Percentiles rank a stretch among this genome's conserved stretches.
Conservation (phyloP, 2,329 filamentous ascomycete species). For the Hansfordia pulvinata region DNA sequence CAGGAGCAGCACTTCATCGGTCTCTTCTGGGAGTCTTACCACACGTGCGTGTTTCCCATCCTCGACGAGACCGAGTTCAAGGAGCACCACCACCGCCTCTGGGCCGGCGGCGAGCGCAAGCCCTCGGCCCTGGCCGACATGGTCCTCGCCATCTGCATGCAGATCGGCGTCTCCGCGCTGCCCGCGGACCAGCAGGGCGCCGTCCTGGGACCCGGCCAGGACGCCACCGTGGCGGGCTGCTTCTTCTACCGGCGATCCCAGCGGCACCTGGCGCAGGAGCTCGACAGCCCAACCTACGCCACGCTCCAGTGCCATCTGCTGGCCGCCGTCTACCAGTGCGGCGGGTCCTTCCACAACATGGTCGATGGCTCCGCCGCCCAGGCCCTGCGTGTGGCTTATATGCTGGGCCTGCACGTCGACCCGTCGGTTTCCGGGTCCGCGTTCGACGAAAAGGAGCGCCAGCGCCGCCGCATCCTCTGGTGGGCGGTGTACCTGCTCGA, state of each 20-base stretch:
- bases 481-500: conserved; percentile 36
- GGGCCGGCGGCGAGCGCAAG: conserved; percentile 19
- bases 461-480: conserved; percentile 36
- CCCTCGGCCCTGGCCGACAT: conserved; percentile 37
- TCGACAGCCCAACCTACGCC: conserved; percentile 30
- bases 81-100: conserved; percentile 26
- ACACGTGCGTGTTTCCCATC: conserved; percentile 25
- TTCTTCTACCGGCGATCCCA: conserved; percentile 33
- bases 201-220: too few species aligned
- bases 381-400: conserved; percentile 29
- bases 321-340: conserved; percentile 28
- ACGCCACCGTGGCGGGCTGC: conserved; percentile 27
- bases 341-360: conserved; percentile 33
- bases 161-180: conserved; percentile 24
- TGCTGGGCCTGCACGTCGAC: conserved; percentile 33
- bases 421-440: too few species aligned
- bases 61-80: conserved; percentile 29
- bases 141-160: conserved; percentile 35
- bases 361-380: conserved; percentile 23
- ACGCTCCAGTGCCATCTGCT: conserved; percentile 34
- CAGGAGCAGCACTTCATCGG: conserved; percentile 33
- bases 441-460: too few species aligned
- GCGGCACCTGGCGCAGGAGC: conserved; percentile 24
- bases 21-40: conserved; percentile 32
- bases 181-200: too few species aligned